A percentile compares a stretch with the other conserved stretches of the same genome.
Evolutionary conservation across 495 filamentous ascomycete species (phyloP).

Genomic region (Aspergillus avenaceus): DNA sequence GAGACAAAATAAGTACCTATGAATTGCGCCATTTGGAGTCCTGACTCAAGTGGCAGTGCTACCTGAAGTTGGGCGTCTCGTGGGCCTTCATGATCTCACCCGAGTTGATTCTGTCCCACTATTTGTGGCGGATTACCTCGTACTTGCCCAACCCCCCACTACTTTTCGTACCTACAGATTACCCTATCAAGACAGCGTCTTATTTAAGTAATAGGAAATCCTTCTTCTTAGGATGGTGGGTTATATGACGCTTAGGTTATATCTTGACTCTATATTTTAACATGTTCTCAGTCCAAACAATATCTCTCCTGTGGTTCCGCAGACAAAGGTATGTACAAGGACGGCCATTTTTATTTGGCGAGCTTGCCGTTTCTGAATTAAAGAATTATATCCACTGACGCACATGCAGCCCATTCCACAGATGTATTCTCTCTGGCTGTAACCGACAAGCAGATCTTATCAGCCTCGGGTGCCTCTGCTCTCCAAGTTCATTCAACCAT

Average conservation of each 20-base stretch:
- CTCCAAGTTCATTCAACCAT: slow-evolving; percentile 72
- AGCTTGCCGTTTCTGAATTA: too few relatives aligned
- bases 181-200: too few relatives aligned
- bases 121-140: not conserved
- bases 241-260: not conserved
- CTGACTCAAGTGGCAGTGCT: too few relatives aligned
- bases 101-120: slow-evolving; percentile 1
- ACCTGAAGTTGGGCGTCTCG: not conserved
- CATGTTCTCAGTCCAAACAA: slow-evolving; percentile 78
- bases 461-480: slow-evolving; percentile 74
- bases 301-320: slow-evolving; percentile 88
- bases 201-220: too few relatives aligned
- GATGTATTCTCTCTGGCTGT: slow-evolving; percentile 89
- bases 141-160: not conserved
- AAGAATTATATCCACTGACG: slow-evolving; percentile 20
- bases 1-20: too few relatives aligned
- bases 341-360: too few relatives aligned
- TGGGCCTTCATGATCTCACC: slow-evolving; percentile 16
- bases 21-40: too few relatives aligned
- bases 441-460: slow-evolving; percentile 71
- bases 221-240: not conserved
- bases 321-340: slow-evolving; percentile 63
- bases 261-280: slow-evolving; percentile 4
- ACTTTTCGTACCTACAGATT: not conserved
- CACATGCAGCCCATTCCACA: slow-evolving; percentile 64